Evolutionary conservation across 768 basidiomycete species (phyloP).

Genomic region (Candolleomyces efflorescens): DNA sequence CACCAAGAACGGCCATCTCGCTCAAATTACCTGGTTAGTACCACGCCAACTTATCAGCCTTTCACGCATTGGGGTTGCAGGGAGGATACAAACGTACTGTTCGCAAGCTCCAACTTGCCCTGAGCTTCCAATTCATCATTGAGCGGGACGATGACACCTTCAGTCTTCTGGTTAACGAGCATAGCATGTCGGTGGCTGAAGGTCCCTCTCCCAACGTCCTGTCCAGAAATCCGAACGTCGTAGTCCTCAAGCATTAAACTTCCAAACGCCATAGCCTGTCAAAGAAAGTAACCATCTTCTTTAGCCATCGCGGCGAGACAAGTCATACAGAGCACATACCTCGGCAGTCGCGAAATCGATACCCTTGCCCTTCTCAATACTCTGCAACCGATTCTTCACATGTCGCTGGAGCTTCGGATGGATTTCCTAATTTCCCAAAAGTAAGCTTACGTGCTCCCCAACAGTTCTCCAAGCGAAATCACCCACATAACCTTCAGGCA

Average conservation of each 20-base stretch:
- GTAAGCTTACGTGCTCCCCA: slow-evolving; percentile 33
- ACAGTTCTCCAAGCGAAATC: neutral
- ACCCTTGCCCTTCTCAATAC: slow-evolving; percentile 62
- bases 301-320: no score
- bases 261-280: slow-evolving; percentile 82
- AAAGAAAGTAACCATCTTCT: neutral
- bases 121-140: slow-evolving; percentile 60
- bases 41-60: neutral
- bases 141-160: slow-evolving; percentile 75
- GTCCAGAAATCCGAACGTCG: slow-evolving; percentile 87
- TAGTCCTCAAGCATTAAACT: slow-evolving; percentile 77
- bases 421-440: slow-evolving; percentile 51
- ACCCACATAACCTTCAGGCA: slow-evolving; percentile 62
- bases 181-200: slow-evolving; percentile 91
- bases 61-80: neutral
- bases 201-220: slow-evolving; percentile 89
- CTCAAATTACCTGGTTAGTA: slow-evolving; percentile 67
- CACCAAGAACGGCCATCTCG: slow-evolving; percentile 85
- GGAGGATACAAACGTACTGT: slow-evolving; percentile 51
- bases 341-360: slow-evolving; percentile 92
- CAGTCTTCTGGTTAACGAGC: slow-evolving; percentile 85
- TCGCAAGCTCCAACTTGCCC: slow-evolving; percentile 81
- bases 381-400: slow-evolving; percentile 70
- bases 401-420: slow-evolving; percentile 78
- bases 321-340: slow-evolving; percentile 30